Base-by-base conservation (phyloP, 352 stramenopile genomes). In the Globisporangium nagaii region DNA sequence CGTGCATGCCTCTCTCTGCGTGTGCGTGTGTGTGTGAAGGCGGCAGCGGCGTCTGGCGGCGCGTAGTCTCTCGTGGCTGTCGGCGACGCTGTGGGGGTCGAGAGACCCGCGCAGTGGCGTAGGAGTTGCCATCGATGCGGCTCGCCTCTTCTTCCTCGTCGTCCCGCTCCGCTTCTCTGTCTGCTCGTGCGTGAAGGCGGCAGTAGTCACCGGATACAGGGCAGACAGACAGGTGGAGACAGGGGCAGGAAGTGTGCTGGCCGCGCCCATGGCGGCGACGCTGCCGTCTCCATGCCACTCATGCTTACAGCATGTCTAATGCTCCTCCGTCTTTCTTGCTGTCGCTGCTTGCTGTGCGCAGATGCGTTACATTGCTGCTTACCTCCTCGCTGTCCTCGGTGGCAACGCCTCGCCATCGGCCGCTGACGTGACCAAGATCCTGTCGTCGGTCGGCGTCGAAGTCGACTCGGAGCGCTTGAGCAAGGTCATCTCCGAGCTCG, bases 361-460 rank as follows among this genome's bases (percentile, higher is more conserved):
- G 82, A 98, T 98, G 96, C 82, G 88, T 90, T 96, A 98, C 93
- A 90, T 98, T 90, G 90, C 93, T 84, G 96, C 96, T 63, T 97
- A 98, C 82, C 75, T 98, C 58, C 80, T 98, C 61, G 94, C 93
- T 79, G 93, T 96, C 66, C 79, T 99, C 53, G 93, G 88, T 62
- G 95, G 96, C 62, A 96, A 98, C 80, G 73, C 67, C 37, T 70
- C 65, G 47, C 96, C 96, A 58, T 89, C 73, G 61, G 88, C 80
- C 45, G 84, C 84, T 64, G 93, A 99, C 53, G 79, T 98, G 60
- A 94, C 80, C 53, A 79, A 78, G 48, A 96, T 99, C 58, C 78
- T 99, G 43, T 70, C 86, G 57, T 90, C 93, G 41, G 86, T 84
- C 51, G 93, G 90, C 55, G 79, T 92, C 35, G 92, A 98, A 68